Conservation (phyloP, 345 rosid genomes). For the Aquilaria yunnanensis region DNA sequence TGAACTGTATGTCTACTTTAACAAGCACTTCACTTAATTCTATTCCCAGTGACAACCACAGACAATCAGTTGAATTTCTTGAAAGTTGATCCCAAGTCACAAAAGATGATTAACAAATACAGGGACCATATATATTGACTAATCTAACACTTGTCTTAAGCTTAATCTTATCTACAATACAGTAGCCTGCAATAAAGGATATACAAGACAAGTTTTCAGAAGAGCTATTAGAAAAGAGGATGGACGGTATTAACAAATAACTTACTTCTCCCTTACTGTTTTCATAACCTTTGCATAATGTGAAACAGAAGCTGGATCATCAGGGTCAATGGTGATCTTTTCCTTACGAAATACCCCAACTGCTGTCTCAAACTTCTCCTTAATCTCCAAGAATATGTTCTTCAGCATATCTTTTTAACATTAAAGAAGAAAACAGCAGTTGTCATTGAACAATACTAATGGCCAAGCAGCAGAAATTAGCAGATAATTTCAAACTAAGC, state of each 20-base stretch:
- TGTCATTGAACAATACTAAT: not conserved
- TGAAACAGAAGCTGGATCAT: conserved; percentile 80
- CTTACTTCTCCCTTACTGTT: conserved; percentile 86
- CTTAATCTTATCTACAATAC: conserved; percentile 1
- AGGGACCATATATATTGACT: too few relatives aligned
- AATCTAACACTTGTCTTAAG: not conserved
- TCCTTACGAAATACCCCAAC: conserved; percentile 77
- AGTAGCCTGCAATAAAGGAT: not conserved
- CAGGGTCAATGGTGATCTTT: conserved; percentile 86
- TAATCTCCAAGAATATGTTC: conserved; percentile 77
- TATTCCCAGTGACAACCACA: too few relatives aligned
- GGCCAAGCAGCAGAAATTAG: conserved; percentile 5
- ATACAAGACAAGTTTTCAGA: not conserved
- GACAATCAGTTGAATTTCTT: too few relatives aligned
- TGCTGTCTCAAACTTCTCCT: conserved; percentile 78
- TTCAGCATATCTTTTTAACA: conserved; percentile 73
- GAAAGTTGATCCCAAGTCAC: too few relatives aligned
- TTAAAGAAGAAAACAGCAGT: conserved; percentile 13
- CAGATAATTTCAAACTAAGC: not conserved
- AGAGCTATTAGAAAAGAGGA: not conserved
- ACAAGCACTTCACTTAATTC: too few relatives aligned
- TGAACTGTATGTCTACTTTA: too few relatives aligned
- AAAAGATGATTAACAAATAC: too few relatives aligned
- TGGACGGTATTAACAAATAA: conserved; percentile 8
- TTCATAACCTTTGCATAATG: conserved; percentile 89